Evolutionary conservation across 805 yeast genomes (phyloP).

Genomic region (Kazachstania taianensis): DNA sequence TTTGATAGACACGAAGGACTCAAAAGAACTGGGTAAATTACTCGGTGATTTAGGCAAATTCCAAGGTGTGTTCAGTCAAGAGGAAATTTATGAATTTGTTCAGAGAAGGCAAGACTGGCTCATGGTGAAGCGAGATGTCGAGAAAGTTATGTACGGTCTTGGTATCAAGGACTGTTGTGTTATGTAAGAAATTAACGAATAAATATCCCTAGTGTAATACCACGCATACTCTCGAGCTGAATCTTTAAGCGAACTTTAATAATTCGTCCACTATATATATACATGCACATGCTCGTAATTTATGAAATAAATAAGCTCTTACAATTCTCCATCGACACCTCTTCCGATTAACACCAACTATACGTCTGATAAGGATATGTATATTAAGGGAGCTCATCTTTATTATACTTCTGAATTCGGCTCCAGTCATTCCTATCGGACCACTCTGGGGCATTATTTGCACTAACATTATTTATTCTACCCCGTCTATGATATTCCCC

Average conservation of each 20-base stretch:
- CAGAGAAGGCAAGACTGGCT: constrained; percentile 85
- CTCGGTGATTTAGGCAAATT: constrained; percentile 77
- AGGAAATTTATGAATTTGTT: constrained; percentile 88
- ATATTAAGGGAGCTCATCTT: too few relatives aligned
- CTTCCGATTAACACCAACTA: too few relatives aligned
- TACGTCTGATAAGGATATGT: too few relatives aligned
- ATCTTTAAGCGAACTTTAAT: background rate
- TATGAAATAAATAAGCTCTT: too few relatives aligned
- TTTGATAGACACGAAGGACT: constrained; percentile 53
- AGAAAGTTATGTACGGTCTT: constrained; percentile 89
- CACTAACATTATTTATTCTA: too few relatives aligned
- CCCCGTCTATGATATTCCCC: too few relatives aligned
- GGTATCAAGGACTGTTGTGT: constrained; percentile 68
- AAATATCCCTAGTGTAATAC: too few relatives aligned
- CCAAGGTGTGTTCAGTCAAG: constrained; percentile 83
- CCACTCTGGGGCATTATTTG: too few relatives aligned
- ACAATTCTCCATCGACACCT: too few relatives aligned
- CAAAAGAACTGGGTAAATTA: constrained; percentile 74
- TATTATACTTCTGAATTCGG: too few relatives aligned
- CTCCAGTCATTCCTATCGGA: too few relatives aligned
- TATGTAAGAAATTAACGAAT: constrained; percentile 34
- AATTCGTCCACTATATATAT: background rate
- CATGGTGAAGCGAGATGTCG: constrained; percentile 65
- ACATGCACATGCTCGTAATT: too few relatives aligned
- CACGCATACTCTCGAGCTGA: background rate